Base-by-base conservation (phyloP, 2,329 filamentous ascomycete species). In the Fusarium buharicum region DNA sequence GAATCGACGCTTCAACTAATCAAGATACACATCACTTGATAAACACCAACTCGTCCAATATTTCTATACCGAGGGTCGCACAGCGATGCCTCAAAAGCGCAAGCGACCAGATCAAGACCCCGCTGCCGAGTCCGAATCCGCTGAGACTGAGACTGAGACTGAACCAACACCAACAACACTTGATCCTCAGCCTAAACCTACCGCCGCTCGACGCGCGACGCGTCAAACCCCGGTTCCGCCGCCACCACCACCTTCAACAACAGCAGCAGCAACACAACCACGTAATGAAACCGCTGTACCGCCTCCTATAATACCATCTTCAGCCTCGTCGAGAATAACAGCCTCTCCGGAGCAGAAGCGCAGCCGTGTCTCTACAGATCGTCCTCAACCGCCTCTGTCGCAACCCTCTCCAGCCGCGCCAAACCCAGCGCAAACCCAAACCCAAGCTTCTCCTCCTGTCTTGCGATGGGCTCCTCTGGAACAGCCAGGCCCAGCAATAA, bases 51-150 rank as follows among this genome's bases (percentile, higher is more conserved):
- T 50, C 28, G 22, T 50, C 28, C 18, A 11, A 28, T 16, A n/a
- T 38, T 46, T n/a, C 28, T 37, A 20, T 22, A 40, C 30, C 28
- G 33, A 53, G 62, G 58, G 50, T 66, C 54, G 62, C 58, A 66
- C 39, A 66, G 62, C 62, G 53, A 77, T 77, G 75, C 71, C 76
- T 62, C 66, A 69, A 61, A 78, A 78, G 70, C 75, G 76, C 67
- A 77, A 76, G 62, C 73, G 70, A 61, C 70, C 68, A 43, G 66
- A 70, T 38, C 68, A 71, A 62, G 70, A 74, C 37, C 57, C 66
- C 48, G 51, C 61, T 38, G 64, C 59, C 38, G 64, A 64, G 33
- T 47, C 50, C 41, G 44, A 50, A 30, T 27, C 47, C 37, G 20
- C 37, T 24, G n/a, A n/a, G n/a, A 48, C 48, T 18, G 50, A 27